These are phyloP conservation scores for Neophaeococcomyces mojaviensis DNA, from an alignment of 2,329 filamentous ascomycete species.

Conservation along the genomic window DNA sequence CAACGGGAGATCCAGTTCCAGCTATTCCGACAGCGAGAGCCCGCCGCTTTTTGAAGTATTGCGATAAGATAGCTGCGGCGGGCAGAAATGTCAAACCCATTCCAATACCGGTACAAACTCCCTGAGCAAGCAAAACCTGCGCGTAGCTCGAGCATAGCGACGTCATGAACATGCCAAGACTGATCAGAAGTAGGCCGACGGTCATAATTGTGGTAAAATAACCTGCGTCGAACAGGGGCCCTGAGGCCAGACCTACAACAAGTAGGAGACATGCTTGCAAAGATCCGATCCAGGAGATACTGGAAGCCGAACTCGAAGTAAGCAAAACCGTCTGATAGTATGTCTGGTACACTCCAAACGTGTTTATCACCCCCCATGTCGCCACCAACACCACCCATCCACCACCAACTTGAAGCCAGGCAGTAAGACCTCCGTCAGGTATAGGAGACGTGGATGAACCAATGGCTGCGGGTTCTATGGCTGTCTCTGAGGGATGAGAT, in stretches of 20 bases:
- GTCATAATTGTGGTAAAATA: constrained; percentile 25
- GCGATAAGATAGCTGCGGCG: constrained; percentile 39
- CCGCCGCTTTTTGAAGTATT: constrained; percentile 43
- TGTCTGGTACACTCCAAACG: constrained; percentile 38
- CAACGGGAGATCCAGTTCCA: constrained; percentile 15
- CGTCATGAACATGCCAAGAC: constrained; percentile 33
- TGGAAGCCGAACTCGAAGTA: constrained; percentile 27
- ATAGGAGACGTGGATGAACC: too few relatives aligned
- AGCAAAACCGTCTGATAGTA: constrained; percentile 35
- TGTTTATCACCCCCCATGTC: constrained; percentile 23
- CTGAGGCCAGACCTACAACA: constrained; percentile 33
- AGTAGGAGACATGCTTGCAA: constrained; percentile 36
- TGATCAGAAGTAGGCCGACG: constrained; percentile 20
- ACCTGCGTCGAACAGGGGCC: constrained; percentile 35
- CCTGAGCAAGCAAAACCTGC: constrained; percentile 49
- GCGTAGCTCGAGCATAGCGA: constrained; percentile 40
- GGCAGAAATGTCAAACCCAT: constrained; percentile 37
- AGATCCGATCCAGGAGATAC: constrained; percentile 38
- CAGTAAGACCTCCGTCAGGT: too few relatives aligned
- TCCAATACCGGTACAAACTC: constrained; percentile 46
- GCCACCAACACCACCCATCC: too few relatives aligned
- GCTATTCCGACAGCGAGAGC: constrained; percentile 15
- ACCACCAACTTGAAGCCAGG: too few relatives aligned
- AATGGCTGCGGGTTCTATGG: too few relatives aligned
- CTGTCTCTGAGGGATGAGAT: too few relatives aligned